A percentile compares a stretch with the other conserved stretches of the same genome.
These are phyloP conservation scores for Tulasnella sp. DNA, from an alignment of 768 basidiomycete genomes.

Conservation along the genomic window DNA sequence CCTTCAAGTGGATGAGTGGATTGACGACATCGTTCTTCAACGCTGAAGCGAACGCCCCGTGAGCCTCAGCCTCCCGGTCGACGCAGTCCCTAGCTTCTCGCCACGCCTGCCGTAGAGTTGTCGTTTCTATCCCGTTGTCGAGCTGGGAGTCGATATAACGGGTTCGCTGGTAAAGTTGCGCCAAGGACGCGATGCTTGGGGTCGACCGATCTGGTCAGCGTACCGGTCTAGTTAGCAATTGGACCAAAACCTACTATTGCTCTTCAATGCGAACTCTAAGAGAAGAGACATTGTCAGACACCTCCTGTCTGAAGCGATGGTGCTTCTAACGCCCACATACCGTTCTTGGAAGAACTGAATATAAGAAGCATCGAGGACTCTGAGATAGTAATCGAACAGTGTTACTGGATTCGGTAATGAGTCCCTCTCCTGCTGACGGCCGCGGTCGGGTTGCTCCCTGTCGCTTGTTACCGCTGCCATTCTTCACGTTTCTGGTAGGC, in stretches of 20 bases:
- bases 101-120: slow-evolving; percentile 72
- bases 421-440: slow-evolving; percentile 8
- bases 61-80: slow-evolving; percentile 82
- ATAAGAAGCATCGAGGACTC: slow-evolving; percentile 70
- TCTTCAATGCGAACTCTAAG: slow-evolving; percentile 74
- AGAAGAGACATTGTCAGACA: neutral
- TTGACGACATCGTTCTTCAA: slow-evolving; percentile 73
- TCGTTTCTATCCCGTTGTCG: slow-evolving; percentile 68
- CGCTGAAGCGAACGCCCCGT: slow-evolving; percentile 75
- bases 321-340: slow-evolving; percentile 47
- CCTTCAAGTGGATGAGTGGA: slow-evolving; percentile 70
- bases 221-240: slow-evolving; percentile 21
- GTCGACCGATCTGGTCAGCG: slow-evolving; percentile 28
- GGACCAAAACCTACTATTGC: slow-evolving; percentile 61
- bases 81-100: slow-evolving; percentile 81
- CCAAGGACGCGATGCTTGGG: slow-evolving; percentile 70
- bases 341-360: slow-evolving; percentile 85
- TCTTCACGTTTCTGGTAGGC: neutral
- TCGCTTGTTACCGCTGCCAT: slow-evolving; percentile 5
- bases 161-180: slow-evolving; percentile 70
- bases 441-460: slow-evolving; percentile 27
- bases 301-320: slow-evolving; percentile 24
- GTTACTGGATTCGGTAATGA: slow-evolving; percentile 53
- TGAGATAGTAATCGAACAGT: slow-evolving; percentile 73
- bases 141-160: slow-evolving; percentile 69